Conservation (phyloP, 208 protist genomes). For the Angomonas desouzai region DNA sequence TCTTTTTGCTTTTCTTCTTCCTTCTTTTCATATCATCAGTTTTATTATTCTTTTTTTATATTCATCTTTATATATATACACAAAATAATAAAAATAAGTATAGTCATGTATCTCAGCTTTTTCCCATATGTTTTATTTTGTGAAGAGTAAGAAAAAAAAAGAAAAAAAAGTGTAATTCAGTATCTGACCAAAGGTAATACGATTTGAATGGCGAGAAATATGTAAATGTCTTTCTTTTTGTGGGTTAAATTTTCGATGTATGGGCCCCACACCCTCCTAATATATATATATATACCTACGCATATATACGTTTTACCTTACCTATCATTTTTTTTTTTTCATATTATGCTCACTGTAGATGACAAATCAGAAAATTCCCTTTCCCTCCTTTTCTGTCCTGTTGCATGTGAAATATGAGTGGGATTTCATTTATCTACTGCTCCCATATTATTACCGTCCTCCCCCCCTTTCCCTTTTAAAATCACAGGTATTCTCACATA, state of each 20-base stretch:
- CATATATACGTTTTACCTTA: conserved; percentile 6
- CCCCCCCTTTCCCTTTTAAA: no score
- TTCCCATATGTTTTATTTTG: no score
- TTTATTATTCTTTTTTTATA: conserved; percentile 2
- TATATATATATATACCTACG: conserved; percentile 1
- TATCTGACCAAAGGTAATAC: no score
- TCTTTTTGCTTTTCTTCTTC: conserved; percentile 18
- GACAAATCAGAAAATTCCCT: no score
- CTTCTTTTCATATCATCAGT: conserved; percentile 6
- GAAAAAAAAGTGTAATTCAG: no score
- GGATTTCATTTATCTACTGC: no score
- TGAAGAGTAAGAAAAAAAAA: no score
- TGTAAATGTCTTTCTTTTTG: neutral
- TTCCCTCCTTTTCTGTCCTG: no score
- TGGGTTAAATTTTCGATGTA: neutral
- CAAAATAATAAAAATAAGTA: neutral
- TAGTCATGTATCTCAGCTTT: conserved; percentile 5
- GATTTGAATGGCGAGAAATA: no score
- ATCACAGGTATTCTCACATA: neutral
- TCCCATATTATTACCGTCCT: no score
- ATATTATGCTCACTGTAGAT: no score
- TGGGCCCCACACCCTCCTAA: neutral
- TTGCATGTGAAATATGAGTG: no score
- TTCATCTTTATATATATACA: conserved; percentile 16
- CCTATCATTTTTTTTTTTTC: conserved; percentile 9